phyloP scores from a whole-genome alignment of 2,329 filamentous ascomycete genomes.

The Trichothecium sympodiale region DNA sequence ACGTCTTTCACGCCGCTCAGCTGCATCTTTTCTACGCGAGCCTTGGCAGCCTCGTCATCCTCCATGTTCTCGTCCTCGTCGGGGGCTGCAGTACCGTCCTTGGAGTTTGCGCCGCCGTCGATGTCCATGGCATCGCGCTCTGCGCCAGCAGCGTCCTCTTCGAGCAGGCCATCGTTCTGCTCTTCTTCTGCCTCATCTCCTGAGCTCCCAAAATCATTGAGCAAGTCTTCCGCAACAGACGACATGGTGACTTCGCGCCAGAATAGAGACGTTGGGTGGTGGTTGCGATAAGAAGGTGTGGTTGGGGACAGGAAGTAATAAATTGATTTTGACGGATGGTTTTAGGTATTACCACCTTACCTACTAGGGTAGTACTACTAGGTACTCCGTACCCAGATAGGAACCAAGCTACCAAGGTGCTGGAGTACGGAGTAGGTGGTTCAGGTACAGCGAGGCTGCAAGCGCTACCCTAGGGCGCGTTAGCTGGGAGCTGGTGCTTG shows the following conservation, averaged over 20 bases:
- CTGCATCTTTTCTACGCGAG: slow-evolving; percentile 74
- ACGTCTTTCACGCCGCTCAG: slow-evolving; percentile 65
- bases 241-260: slow-evolving; percentile 50
- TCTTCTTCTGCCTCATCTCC: slow-evolving; percentile 64
- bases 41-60: slow-evolving; percentile 56
- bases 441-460: slow-evolving; percentile 1
- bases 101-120: slow-evolving; percentile 33
- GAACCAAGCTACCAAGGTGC: too few relatives aligned
- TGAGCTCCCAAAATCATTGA: slow-evolving; percentile 58
- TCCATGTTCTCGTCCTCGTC: slow-evolving; percentile 22
- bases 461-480: not conserved
- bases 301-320: too few relatives aligned
- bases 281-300: too few relatives aligned
- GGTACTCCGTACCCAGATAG: too few relatives aligned
- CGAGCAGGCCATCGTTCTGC: slow-evolving; percentile 36
- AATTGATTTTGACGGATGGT: too few relatives aligned
- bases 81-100: slow-evolving; percentile 42
- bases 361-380: too few relatives aligned
- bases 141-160: slow-evolving; percentile 37
- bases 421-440: too few relatives aligned
- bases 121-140: slow-evolving; percentile 26
- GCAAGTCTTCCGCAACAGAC: slow-evolving; percentile 81
- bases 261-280: not conserved
- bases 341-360: too few relatives aligned
- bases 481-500: not conserved